Conservation (phyloP, 2,329 filamentous ascomycete genomes). For the Ophiostoma angusticollis region DNA sequence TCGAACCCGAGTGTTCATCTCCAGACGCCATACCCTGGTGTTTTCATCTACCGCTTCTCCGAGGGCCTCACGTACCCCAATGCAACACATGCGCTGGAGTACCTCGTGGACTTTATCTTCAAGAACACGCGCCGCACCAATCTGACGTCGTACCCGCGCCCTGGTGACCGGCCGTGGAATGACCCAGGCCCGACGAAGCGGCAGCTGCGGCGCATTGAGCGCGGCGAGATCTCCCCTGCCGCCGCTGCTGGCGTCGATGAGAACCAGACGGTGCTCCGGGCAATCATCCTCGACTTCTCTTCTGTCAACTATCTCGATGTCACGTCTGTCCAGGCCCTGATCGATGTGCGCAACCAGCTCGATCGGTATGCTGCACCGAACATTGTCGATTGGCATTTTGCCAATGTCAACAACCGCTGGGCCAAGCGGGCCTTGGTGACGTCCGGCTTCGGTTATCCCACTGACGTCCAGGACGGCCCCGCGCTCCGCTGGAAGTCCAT, state of each 20-base stretch:
- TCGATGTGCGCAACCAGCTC: constrained; percentile 41
- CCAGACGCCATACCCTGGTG: constrained; percentile 73
- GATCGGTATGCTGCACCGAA: constrained; percentile 38
- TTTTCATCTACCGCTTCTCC: constrained; percentile 91
- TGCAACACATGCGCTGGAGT: constrained; percentile 75
- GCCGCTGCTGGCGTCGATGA: constrained; percentile 12
- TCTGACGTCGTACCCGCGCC: constrained; percentile 46
- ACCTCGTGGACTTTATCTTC: constrained; percentile 57
- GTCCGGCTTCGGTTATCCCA: constrained; percentile 50
- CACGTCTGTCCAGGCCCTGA: constrained; percentile 42
- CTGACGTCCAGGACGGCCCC: constrained; percentile 34
- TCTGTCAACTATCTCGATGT: constrained; percentile 45
- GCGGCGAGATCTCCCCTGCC: constrained; percentile 11
- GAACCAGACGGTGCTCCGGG: constrained; percentile 25
- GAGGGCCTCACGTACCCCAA: constrained; percentile 97
- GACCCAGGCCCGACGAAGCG: constrained; percentile 61
- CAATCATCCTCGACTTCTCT: constrained; percentile 45
- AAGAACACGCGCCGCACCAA: constrained; percentile 65
- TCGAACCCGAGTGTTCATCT: constrained; percentile 75
- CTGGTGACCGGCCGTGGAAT: constrained; percentile 86
- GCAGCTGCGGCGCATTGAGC: constrained; percentile 19
- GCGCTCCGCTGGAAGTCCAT: constrained; percentile 81
- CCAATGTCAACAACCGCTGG: constrained; percentile 42
- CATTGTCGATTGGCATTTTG: constrained; percentile 40
- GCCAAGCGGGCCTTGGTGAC: constrained; percentile 41